phyloP scores from a whole-genome alignment of 108 stramenopile genomes.

The Seminavis robusta region DNA sequence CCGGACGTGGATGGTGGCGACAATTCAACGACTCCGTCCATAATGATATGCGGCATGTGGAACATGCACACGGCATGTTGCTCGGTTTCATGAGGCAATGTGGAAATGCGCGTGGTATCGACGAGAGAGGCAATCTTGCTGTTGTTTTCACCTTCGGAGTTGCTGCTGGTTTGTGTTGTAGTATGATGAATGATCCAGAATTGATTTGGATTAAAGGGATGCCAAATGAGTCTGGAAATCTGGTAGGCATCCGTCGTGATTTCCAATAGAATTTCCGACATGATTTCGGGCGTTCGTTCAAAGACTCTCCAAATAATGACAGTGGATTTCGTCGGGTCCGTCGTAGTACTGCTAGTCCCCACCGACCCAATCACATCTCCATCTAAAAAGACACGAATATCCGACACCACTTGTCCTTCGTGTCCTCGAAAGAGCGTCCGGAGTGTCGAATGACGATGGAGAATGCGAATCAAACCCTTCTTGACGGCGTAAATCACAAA shows the following conservation, averaged over 20 bases:
- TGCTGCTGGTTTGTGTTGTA: no score
- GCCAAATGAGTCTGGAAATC: constrained; percentile 60
- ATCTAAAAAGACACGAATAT: constrained; percentile 39
- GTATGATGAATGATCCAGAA: constrained; percentile 50
- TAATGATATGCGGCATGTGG: constrained; percentile 12
- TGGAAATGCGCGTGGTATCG: constrained; percentile 58
- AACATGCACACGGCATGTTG: constrained; percentile 34
- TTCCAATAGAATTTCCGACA: constrained; percentile 59
- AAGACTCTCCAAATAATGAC: constrained; percentile 40
- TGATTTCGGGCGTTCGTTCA: constrained; percentile 29
- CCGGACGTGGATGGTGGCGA: not conserved
- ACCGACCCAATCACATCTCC: constrained; percentile 44
- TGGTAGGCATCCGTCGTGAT: constrained; percentile 8
- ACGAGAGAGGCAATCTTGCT: constrained; percentile 59
- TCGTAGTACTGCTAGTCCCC: constrained; percentile 22
- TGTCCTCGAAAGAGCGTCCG: constrained; percentile 69
- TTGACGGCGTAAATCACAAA: constrained; percentile 84
- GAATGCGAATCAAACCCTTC: constrained; percentile 79
- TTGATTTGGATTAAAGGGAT: constrained; percentile 80
- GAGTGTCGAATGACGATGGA: constrained; percentile 55
- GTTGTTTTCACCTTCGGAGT: not conserved
- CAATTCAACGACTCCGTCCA: constrained; percentile 33
- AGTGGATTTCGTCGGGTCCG: constrained; percentile 24
- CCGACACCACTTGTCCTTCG: constrained; percentile 23
- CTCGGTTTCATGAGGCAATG: constrained; percentile 20